Evolutionary conservation across 108 stramenopile species (phyloP).

Genomic region (Pseudonitzschia pungens): DNA sequence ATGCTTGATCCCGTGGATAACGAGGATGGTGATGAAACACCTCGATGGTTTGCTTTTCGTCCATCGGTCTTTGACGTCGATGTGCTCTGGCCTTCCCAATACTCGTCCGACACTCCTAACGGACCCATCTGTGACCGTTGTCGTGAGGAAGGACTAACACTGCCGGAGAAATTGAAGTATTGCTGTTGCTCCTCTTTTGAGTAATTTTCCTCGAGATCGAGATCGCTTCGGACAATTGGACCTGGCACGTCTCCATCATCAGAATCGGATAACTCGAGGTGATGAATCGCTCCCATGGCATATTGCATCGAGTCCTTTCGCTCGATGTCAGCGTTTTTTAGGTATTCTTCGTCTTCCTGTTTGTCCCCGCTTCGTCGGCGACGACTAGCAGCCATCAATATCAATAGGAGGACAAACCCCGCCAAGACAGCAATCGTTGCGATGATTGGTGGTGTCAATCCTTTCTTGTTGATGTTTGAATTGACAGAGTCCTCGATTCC

Average conservation of each 20-base stretch:
- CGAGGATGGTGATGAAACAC: background rate
- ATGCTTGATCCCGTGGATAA: background rate
- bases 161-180: background rate
- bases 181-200: background rate
- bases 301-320: background rate
- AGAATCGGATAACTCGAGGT: constrained; percentile 13
- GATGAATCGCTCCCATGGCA: background rate
- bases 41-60: background rate
- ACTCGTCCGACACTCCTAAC: constrained; percentile 1
- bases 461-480: background rate
- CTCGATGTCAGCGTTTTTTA: background rate
- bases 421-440: constrained; percentile 9
- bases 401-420: constrained; percentile 1
- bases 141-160: constrained; percentile 3
- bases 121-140: constrained; percentile 13
- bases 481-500: background rate
- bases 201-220: background rate
- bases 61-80: background rate
- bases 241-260: background rate
- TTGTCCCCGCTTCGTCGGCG: background rate
- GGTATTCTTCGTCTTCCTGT: constrained; percentile 17
- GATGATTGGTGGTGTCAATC: constrained; percentile 8
- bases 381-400: background rate
- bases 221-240: constrained; percentile 4
- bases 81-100: background rate